Evolutionary conservation across 148 eudicot species (phyloP).

Genomic region (Camellia sinensis): DNA sequence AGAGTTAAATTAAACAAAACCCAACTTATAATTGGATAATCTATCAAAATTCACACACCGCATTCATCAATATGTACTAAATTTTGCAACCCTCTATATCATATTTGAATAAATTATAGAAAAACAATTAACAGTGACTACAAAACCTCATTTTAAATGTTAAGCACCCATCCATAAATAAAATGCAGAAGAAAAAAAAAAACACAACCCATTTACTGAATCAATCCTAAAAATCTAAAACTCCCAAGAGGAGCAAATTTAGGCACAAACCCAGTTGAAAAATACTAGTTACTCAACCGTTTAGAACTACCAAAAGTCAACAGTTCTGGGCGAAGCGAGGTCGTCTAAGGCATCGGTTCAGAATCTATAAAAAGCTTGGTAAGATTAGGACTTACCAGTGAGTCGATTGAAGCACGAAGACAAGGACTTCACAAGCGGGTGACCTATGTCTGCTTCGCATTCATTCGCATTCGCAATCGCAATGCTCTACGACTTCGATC

Average conservation of each 20-base stretch:
- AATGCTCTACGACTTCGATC: too few species aligned
- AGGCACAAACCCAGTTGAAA: conserved; percentile 7
- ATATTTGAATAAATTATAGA: too few species aligned
- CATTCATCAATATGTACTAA: background rate
- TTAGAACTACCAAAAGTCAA: background rate
- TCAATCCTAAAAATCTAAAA: conserved; percentile 4
- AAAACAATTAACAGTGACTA: background rate
- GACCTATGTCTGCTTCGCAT: too few species aligned
- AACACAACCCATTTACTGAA: background rate
- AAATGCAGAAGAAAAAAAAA: background rate
- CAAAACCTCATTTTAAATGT: background rate
- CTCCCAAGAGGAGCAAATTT: background rate
- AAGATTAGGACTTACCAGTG: background rate
- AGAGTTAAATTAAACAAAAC: background rate
- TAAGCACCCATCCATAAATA: background rate
- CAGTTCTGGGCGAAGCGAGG: background rate
- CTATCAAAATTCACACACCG: background rate
- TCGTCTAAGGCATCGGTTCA: background rate
- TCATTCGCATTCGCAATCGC: too few species aligned
- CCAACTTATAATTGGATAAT: background rate
- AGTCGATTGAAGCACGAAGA: background rate
- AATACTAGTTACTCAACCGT: background rate
- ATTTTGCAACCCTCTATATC: background rate
- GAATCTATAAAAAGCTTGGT: background rate
- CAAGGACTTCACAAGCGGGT: too few species aligned